Base-by-base conservation (phyloP, 495 filamentous ascomycete species). In the Hyphodiscus hymeniophilus region DNA sequence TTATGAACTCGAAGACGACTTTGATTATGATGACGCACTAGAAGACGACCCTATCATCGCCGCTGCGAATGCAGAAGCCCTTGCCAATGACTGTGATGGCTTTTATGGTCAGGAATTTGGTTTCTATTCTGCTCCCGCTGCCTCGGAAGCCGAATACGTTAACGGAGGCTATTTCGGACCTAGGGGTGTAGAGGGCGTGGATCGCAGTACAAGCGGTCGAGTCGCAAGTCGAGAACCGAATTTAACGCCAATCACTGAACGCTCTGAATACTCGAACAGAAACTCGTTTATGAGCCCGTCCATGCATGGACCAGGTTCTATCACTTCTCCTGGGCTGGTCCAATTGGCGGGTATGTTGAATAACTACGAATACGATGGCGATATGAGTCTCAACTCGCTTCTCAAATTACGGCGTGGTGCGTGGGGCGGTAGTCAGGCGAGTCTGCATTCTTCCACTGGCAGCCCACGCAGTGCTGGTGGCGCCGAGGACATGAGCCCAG, bases 21-120 rank as follows among this genome's bases (percentile, higher is more conserved):
- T 70, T 38, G 69, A 73, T 40, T 69, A 78, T 41, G 72, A 79
- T 47, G 83, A 87, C 40, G 78, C 76, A 50, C 70, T 79, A 5
- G 83, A 83, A 45, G 88, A 96, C 57, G 89, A 95, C 53, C 74
- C 79, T 34, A 94, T 98, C 60, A 88, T 97, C 50, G 94, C 91
- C 0, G 92, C 84, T 21, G 92, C 92, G 16, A 98, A 98, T 54
- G 91, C 91, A 5, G 88, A 90, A 57, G 92, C 85, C 17, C 73
- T 98, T 3, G 92, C 92, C 15, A 87, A 85, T 52, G 92, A 98
- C 55, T 80, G 81, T 13, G 91, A 95, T 40, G 91, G 86, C 6
- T 90, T 89, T 67, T 98, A 98, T 60, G 94, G 92, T 2, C 84
- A 89, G 53, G 92, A 98, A 62, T 98, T 98, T 54, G 90, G 89